Percentiles rank a stretch among this genome's conserved stretches.
Conservation (phyloP, 495 filamentous ascomycete genomes). For the Hypoxylon intermedium region DNA sequence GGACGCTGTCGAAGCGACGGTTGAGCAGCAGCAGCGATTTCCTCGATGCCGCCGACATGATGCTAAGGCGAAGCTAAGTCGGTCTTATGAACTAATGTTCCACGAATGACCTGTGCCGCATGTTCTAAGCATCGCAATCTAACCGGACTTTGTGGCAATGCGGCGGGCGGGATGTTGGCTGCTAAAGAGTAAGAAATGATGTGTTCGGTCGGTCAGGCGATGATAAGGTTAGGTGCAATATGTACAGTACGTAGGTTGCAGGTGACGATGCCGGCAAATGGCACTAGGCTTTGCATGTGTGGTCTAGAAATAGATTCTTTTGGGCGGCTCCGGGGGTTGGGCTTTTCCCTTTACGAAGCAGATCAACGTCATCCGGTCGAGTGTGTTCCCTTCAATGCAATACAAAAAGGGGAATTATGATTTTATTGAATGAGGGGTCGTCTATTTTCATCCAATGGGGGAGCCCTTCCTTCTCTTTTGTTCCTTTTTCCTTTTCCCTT, state of each 20-base stretch:
- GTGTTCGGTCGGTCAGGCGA: slow-evolving; percentile 33
- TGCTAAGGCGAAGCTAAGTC: slow-evolving; percentile 16
- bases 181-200: neutral
- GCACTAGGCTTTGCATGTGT: slow-evolving; percentile 21
- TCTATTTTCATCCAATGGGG: slow-evolving; percentile 14
- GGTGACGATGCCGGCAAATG: slow-evolving; percentile 35
- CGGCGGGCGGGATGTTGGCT: neutral
- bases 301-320: slow-evolving; percentile 36
- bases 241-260: slow-evolving; percentile 8
- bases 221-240: slow-evolving; percentile 29
- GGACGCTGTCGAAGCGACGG: slow-evolving; percentile 55
- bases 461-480: neutral
- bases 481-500: neutral
- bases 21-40: slow-evolving; percentile 48
- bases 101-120: slow-evolving; percentile 20
- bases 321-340: slow-evolving; percentile 31
- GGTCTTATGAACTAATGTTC: slow-evolving; percentile 22
- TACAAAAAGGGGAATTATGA: slow-evolving; percentile 26
- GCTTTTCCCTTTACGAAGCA: slow-evolving; percentile 28
- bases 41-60: slow-evolving; percentile 55
- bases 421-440: slow-evolving; percentile 27
- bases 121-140: slow-evolving; percentile 16
- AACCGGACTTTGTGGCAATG: neutral
- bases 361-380: slow-evolving; percentile 25
- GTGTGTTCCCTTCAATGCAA: slow-evolving; percentile 12